Evolutionary conservation across 129 eudicot genomes (phyloP).

Genomic region (Escallonia rubra): DNA sequence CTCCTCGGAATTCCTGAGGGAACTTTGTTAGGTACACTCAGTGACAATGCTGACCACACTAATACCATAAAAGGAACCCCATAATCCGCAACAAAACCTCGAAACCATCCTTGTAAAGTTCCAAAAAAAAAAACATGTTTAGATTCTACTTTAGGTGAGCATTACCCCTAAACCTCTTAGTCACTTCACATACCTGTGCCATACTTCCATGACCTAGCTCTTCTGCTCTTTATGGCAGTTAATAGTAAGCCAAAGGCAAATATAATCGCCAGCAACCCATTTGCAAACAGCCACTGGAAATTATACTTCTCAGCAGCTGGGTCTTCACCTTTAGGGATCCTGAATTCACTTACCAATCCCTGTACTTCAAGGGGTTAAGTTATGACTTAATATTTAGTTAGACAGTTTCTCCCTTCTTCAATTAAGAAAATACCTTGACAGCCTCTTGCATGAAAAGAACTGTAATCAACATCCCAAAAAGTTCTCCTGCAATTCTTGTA

Average conservation of each 20-base stretch:
- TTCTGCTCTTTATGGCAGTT: conserved; percentile 55
- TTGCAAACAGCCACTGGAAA: conserved; percentile 58
- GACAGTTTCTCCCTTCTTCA: not conserved
- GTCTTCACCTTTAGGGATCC: conserved; percentile 43
- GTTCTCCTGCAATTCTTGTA: conserved; percentile 92
- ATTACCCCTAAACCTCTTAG: not conserved
- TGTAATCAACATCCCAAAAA: conserved; percentile 87
- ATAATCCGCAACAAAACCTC: conserved; percentile 47
- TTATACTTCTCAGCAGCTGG: conserved; percentile 23
- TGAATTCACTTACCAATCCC: conserved; percentile 76
- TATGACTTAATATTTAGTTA: not conserved
- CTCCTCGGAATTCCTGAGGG: conserved; percentile 61
- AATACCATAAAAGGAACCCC: conserved; percentile 59
- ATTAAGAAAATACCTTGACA: conserved; percentile 39
- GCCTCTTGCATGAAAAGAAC: conserved; percentile 93
- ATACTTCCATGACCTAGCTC: conserved; percentile 73
- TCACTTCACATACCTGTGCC: conserved; percentile 45
- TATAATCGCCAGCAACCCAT: conserved; percentile 62
- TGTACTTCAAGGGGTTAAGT: conserved; percentile 16
- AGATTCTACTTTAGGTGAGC: not conserved
- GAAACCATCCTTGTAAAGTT: conserved; percentile 12
- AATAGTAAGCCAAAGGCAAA: conserved; percentile 62
- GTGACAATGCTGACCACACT: conserved; percentile 40
- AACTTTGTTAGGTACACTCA: conserved; percentile 35
- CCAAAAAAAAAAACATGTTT: not conserved